Base-by-base conservation (phyloP, 2,329 filamentous ascomycete genomes). In the Aaosphaeria pasadenensis region DNA sequence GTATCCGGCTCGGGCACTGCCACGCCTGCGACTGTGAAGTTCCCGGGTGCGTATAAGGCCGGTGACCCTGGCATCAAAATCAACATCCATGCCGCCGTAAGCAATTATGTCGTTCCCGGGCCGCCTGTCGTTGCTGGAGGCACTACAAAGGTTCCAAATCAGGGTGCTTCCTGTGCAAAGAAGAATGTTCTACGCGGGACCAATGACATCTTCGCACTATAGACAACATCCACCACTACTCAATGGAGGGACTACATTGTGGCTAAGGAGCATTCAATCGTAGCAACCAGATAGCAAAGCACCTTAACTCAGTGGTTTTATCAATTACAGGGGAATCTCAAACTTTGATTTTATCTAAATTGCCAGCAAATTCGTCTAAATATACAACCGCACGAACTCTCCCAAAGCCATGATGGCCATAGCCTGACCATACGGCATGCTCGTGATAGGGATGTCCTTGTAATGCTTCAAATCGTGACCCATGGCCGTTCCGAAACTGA, bases 321-420 rank as follows among this genome's bases (percentile, higher is more conserved):
- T 24, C 17, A 24, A 24, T 24, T 24, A 24, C 3, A 3, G 17
- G 17, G 17, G 17, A 24, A 24, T 24, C 17, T 24, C 17, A 24
- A 24, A 24, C 17, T 24, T 24, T 24, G 17, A 24, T 24, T 24
- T 24, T 24, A 24, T 24, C 17, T 24, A 24, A 24, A 24, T 24
- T 24, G 17, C 17, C 17, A 11, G 31, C 3, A 7, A 2, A 24
- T 2, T 41, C n/a, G 13, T 47, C 52, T 70, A 80, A 35, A 80
- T 71, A 51, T 80, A 86, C 31, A 77, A 78, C 42, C 86, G 77
- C 67, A 88, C 64, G 57, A 86, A 88, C 70, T 92, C 88, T 0
- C 86, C 87, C 54, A 91, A 66, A 0, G 86, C 84, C 84, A 91
- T 90, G 53, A 91, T 89, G 0, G 86, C 88, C 88, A 91, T 91